Evolutionary conservation across 768 basidiomycete species (phyloP).

Genomic region (Lepiota venenata): DNA sequence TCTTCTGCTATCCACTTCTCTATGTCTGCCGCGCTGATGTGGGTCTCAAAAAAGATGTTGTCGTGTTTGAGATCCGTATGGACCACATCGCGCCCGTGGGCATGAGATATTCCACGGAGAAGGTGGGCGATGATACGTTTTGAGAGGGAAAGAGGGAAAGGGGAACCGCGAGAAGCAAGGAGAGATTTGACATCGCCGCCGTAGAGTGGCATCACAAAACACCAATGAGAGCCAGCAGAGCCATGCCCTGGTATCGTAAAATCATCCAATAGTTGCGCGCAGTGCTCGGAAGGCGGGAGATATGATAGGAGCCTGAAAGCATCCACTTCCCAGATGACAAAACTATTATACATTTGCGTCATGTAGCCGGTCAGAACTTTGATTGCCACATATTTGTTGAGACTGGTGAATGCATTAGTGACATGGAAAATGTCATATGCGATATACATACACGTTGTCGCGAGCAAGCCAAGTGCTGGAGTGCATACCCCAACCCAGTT

Average conservation of each 20-base stretch:
- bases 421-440: background rate
- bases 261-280: slow-evolving; percentile 17
- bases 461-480: slow-evolving; percentile 28
- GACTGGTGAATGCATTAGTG: slow-evolving; percentile 15
- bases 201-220: slow-evolving; percentile 22
- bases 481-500: slow-evolving; percentile 29
- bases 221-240: slow-evolving; percentile 22
- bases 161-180: slow-evolving; percentile 1
- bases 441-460: slow-evolving; percentile 19
- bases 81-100: slow-evolving; percentile 19
- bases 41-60: slow-evolving; percentile 23
- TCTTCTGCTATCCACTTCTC: slow-evolving; percentile 15
- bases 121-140: slow-evolving; percentile 24
- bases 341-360: too few relatives aligned
- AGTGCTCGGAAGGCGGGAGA: slow-evolving; percentile 13
- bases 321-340: slow-evolving; percentile 20
- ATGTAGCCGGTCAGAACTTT: slow-evolving; percentile 25
- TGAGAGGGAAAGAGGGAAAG: slow-evolving; percentile 21
- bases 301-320: slow-evolving; percentile 14
- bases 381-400: slow-evolving; percentile 27
- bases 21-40: slow-evolving; percentile 15
- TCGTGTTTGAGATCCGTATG: slow-evolving; percentile 29
- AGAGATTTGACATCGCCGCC: slow-evolving; percentile 22
- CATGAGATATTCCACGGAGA: slow-evolving; percentile 20
- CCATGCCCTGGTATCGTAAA: slow-evolving; percentile 23